Evolutionary conservation across 2,329 filamentous ascomycete species (phyloP).

Genomic region (Exophiala mesophila): DNA sequence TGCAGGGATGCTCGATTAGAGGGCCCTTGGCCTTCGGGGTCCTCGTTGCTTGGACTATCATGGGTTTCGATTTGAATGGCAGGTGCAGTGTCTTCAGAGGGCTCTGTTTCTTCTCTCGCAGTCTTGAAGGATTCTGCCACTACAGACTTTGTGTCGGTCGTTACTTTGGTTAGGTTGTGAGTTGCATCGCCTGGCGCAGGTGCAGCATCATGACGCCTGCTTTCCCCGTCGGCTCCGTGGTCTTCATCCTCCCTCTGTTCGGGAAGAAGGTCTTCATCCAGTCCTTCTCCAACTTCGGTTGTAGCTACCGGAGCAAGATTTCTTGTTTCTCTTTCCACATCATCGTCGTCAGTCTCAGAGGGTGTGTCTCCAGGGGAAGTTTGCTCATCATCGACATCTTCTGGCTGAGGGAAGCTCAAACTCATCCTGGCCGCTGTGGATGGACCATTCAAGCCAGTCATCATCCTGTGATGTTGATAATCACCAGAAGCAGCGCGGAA

Average conservation of each 20-base stretch:
- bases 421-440: conserved; percentile 27
- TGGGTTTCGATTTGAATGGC: background rate
- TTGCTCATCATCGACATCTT: conserved; percentile 28
- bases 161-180: background rate
- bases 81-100: background rate
- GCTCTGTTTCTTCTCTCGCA: background rate
- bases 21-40: background rate
- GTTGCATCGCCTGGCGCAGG: background rate
- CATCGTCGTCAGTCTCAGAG: conserved; percentile 10
- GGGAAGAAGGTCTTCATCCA: too few relatives aligned
- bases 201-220: background rate
- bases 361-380: conserved; percentile 5
- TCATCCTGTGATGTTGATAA: conserved; percentile 37
- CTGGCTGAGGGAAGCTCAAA: conserved; percentile 34
- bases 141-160: background rate
- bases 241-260: conserved; percentile 2
- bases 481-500: conserved; percentile 48
- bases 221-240: background rate
- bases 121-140: background rate
- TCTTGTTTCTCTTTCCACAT: conserved; percentile 11
- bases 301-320: conserved; percentile 24
- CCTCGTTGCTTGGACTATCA: background rate
- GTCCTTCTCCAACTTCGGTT: conserved; percentile 9
- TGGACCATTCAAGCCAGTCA: conserved; percentile 29
- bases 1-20: conserved; percentile 3